Base-by-base conservation (phyloP, 345 rosid species). In the Hypericum perforatum region DNA sequence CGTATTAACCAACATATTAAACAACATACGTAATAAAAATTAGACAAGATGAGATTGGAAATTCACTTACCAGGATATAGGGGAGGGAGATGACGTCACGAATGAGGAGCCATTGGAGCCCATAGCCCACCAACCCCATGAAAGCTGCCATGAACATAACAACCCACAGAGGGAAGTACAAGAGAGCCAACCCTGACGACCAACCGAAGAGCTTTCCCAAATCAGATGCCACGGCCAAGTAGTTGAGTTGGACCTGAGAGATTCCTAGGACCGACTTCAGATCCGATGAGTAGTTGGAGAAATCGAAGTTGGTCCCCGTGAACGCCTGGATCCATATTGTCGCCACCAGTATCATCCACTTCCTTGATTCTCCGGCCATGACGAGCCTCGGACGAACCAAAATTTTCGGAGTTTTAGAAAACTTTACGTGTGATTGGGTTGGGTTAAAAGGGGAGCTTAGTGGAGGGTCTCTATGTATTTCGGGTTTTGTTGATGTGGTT, bases 271-370 rank as follows among this genome's bases (percentile, higher is more conserved):
- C 81, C 6, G 80, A 59, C 64, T 85, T 85, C 32, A 86, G 39
- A 0, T 63, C 60, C 0, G 95, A 73, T 0, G 90, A 82, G 76
- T 86, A 82, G 6, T 84, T 65, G 0, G 88, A 78, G 78, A 86
- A 86, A 60, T 86, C 90, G 70, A 86, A 86, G 70, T 82, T 86
- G 11, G 95, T 86, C 37, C 95, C 90, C 3, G 90, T 75, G 43
- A 77, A 86, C 3, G 95, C 95, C 62, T 82, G 95, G 36, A 86
- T 52, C 95, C 90, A 82, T 61, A 72, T 78, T 37, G 85, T 71
- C 9, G 90, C 85, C 16, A 72, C 69, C 40, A 86, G 69, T 41
- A 78, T 69, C 67, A 72, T 64, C 90, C 95, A 86, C 72, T 82
- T 82, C 51, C 79, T 69, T 45, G 85, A 80, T 56, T 78, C 79